Evolutionary conservation across 2,329 filamentous ascomycete genomes (phyloP), one percentile per base, ranked within the genome.

Genomic region (Talaromyces albobiverticillius): DNA sequence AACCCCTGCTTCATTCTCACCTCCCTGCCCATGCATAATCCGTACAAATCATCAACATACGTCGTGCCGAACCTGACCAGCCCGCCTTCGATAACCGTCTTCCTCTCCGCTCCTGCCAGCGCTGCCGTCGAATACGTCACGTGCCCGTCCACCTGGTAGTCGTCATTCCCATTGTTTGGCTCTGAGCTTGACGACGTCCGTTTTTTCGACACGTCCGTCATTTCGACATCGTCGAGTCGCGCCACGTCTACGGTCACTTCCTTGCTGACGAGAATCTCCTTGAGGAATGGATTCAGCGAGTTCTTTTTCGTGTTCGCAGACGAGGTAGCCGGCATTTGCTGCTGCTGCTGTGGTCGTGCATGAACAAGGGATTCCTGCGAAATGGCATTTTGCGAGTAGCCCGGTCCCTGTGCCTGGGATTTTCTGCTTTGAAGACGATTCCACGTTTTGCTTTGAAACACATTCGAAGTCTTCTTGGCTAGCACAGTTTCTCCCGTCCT

Each of bases 1-100:
- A n/a, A n/a, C n/a, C n/a, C 51, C 32, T 43, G 51, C 20, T 47
- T 29, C 53, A 55, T 55, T 20, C 53, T 38, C 8, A 55, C 47
- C 25, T 50, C 46, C 20, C 47, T 46, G 4, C 46, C 46, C 23
- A 55, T 36, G 26, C 53, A 55, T 45, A 55, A 40, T 9, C 41
- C 46, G 40, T 55, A 55, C 41, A 55, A 31, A 18, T 55, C 53
- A 13, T 55, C 53, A 3, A 55, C 53, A 55, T 55, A 55, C 34
- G 42, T 47, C 13, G 51, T 40, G 6, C 53, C 46, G 32, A 50
- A 50, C 6, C 47, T 38, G 20, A 40, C 29, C 14, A 46, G 22
- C 13, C 53, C 46, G 20, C 51, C 51, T 25, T 53, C 53, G 29
- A 53, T 53, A 32, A 53, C 34, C 13, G 36, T 53, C 25, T 40